Conservation (phyloP, 2,329 filamentous ascomycete genomes). For the Ceratocystis alfenasii region DNA sequence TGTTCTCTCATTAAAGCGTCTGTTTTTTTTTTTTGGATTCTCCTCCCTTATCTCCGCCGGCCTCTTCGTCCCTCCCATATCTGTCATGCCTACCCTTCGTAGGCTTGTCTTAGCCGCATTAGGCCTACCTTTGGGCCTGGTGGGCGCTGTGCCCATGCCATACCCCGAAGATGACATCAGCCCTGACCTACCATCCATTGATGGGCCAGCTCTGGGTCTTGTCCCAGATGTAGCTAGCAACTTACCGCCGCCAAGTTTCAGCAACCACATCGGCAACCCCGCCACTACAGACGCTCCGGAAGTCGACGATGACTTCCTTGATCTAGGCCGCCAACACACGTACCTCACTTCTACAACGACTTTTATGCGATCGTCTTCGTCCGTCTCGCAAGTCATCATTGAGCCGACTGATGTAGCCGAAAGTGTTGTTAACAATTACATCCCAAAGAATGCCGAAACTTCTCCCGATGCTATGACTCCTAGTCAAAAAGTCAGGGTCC, state of each 20-base stretch:
- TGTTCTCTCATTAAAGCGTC: background rate
- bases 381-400: slow-evolving; percentile 2
- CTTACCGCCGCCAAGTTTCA: too few relatives aligned
- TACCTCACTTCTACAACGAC: background rate
- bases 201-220: background rate
- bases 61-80: background rate
- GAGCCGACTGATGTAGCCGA: background rate
- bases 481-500: slow-evolving; percentile 15
- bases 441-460: slow-evolving; percentile 23
- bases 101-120: slow-evolving; percentile 17
- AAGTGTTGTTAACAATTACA: slow-evolving; percentile 23
- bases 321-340: background rate
- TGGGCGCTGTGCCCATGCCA: slow-evolving; percentile 9
- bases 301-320: background rate
- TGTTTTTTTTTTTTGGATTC: background rate
- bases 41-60: background rate
- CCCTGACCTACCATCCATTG: background rate
- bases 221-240: background rate
- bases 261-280: background rate
- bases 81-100: background rate
- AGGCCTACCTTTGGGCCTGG: slow-evolving; percentile 14
- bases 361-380: background rate
- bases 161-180: background rate
- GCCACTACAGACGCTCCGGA: slow-evolving; percentile 1
- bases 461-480: slow-evolving; percentile 18